Evolutionary conservation across 108 stramenopile genomes (phyloP), one percentile per base, ranked within the genome.

Genomic region (Fragilariopsis cylindrus): DNA sequence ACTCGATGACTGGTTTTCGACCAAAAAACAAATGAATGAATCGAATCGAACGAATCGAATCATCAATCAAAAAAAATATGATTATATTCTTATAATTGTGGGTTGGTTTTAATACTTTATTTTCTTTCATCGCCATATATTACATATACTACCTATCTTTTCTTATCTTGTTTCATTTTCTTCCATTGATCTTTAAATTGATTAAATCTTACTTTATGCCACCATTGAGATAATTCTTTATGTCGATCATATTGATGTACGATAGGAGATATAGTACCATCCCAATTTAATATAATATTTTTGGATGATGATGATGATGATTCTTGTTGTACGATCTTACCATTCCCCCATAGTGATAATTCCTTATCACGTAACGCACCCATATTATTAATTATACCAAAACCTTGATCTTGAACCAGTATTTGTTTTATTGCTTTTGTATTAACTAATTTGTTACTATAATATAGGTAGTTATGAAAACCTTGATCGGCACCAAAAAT

Each of bases 191-290:
- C 15, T 40, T 63, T 41, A 15, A 45, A 63, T 12, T 63, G 43
- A 16, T 44, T 4, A 13, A 45, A 45, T 13, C 46, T 63, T n/a
- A 3, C 7, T 7, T 63, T 44, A 44, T 11, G 13, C 62, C 62
- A 63, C 62, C 62, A 63, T 9, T 63, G 43, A 5, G 62, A 63
- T 40, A 63, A n/a, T 15, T 13, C 43, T n/a, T 44, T 74, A 69
- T 86, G 78, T 56, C 85, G 80, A 77, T 88, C 88, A 80, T 80
- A 88, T 65, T 88, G 88, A 70, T 88, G 88, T 15, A 83, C 78
- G 3, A 88, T 79, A 18, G 85, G 83, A 64, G 72, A 71, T 21
- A 63, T 15, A 8, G 67, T 75, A 4, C 80, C 82, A 62, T 86
- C 85, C 85, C 85, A 86, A 55, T 86, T 86, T 12, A 70, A 48